phyloP scores from a whole-genome alignment of 192 early-diverging fungal species.

The Gigaspora rosea region DNA sequence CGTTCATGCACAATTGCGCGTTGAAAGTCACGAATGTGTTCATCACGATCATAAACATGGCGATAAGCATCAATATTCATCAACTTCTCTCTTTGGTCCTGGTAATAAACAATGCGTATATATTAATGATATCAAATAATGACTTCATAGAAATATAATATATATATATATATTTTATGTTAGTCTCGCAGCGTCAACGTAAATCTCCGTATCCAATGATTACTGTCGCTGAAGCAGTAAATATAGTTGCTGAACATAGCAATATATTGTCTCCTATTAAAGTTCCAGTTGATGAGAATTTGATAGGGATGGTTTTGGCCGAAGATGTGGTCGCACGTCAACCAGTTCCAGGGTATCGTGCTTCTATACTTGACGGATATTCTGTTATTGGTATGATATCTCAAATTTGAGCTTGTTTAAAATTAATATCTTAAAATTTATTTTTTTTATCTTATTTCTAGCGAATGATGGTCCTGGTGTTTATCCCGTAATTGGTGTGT shows the following conservation, averaged over 20 bases:
- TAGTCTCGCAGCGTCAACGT: constrained; percentile 67
- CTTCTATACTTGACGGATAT: constrained; percentile 93
- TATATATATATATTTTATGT: neutral
- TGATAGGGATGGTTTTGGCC: constrained; percentile 71
- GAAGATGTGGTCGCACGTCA: constrained; percentile 73
- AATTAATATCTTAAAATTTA: too few relatives aligned
- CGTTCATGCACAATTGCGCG: constrained; percentile 55
- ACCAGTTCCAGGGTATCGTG: constrained; percentile 82
- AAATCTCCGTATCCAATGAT: constrained; percentile 85
- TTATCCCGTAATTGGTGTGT: constrained; percentile 65
- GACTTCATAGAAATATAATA: neutral
- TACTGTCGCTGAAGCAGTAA: constrained; percentile 66
- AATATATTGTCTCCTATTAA: constrained; percentile 36
- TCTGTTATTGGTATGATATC: constrained; percentile 71
- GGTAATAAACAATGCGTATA: constrained; percentile 29
- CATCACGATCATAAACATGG: constrained; percentile 47
- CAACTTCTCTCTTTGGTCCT: constrained; percentile 37
- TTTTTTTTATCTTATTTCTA: constrained; percentile 14
- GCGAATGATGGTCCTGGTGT: constrained; percentile 79
- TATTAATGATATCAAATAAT: neutral
- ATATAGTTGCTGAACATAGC: constrained; percentile 50
- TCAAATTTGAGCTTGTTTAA: neutral
- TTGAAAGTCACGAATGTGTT: constrained; percentile 30
- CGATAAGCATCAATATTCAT: constrained; percentile 42
- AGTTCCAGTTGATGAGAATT: constrained; percentile 45